These are phyloP conservation scores for Teunomyces kruisii DNA, from an alignment of 805 yeast genomes.

Conservation along the genomic window DNA sequence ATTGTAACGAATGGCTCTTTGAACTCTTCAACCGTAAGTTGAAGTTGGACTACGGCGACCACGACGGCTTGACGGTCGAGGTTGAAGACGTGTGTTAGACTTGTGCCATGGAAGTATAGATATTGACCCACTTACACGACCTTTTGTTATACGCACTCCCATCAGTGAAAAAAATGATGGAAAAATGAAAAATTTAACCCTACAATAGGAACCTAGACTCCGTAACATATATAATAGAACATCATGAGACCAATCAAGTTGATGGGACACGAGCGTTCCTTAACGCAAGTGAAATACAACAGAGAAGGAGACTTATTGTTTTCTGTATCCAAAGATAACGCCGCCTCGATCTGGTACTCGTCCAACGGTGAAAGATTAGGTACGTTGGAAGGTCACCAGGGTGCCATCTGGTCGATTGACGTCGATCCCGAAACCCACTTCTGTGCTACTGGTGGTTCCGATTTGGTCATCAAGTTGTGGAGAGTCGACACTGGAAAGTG, in stretches of 20 bases:
- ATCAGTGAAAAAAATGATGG: slow-evolving; percentile 12
- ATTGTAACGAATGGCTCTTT: slow-evolving; percentile 64
- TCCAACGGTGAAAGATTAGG: slow-evolving; percentile 96
- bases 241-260: slow-evolving; percentile 54
- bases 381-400: slow-evolving; percentile 78
- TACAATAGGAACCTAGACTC: slow-evolving; percentile 1
- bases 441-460: slow-evolving; percentile 89
- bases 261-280: slow-evolving; percentile 96
- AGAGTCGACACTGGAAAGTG: slow-evolving; percentile 73
- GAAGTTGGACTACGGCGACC: slow-evolving; percentile 65
- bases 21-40: slow-evolving; percentile 72
- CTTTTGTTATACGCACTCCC: slow-evolving; percentile 6
- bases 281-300: slow-evolving; percentile 94
- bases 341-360: slow-evolving; percentile 91
- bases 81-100: slow-evolving; percentile 64
- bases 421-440: slow-evolving; percentile 67
- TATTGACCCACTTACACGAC: slow-evolving; percentile 3
- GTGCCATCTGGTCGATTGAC: slow-evolving; percentile 95
- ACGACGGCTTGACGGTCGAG: slow-evolving; percentile 48
- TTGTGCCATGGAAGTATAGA: background rate
- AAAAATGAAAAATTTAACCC: slow-evolving; percentile 13
- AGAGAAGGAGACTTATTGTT: slow-evolving; percentile 92
- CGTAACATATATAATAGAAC: background rate
- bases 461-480: slow-evolving; percentile 84
- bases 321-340: slow-evolving; percentile 87